Conservation (phyloP, 306 rosid species). For the Delonix regia region DNA sequence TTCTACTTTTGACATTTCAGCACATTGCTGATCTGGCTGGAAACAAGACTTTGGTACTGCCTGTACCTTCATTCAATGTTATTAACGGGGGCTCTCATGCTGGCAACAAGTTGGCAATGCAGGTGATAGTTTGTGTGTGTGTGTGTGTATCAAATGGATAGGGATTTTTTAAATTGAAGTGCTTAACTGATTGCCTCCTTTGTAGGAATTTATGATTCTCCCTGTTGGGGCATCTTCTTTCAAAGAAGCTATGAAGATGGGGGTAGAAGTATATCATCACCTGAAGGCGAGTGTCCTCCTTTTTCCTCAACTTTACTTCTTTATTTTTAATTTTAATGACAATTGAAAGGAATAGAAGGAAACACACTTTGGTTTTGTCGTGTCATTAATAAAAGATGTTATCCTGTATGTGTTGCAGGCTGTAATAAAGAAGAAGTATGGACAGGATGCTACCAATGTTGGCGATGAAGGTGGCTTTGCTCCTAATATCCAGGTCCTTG, state of each 20-base stretch:
- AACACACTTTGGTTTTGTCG: not conserved
- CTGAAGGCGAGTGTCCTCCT: slow-evolving; percentile 60
- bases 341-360: not conserved
- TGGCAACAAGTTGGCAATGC: slow-evolving; percentile 99
- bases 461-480: slow-evolving; percentile 99
- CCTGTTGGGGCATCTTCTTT: slow-evolving; percentile 93
- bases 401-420: slow-evolving; percentile 48
- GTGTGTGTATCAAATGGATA: not conserved
- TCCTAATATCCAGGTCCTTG: slow-evolving; percentile 89
- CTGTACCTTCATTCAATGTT: slow-evolving; percentile 97
- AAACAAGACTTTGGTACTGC: slow-evolving; percentile 82
- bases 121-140: slow-evolving; percentile 50
- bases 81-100: slow-evolving; percentile 99
- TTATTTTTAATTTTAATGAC: not conserved
- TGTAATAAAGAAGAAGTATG: slow-evolving; percentile 96
- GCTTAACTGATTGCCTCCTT: slow-evolving; percentile 5
- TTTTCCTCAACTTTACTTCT: not conserved
- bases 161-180: not conserved
- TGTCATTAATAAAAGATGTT: slow-evolving; percentile 15
- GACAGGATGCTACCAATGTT: slow-evolving; percentile 96
- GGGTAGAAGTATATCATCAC: slow-evolving; percentile 96
- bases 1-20: slow-evolving; percentile 49
- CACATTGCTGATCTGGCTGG: slow-evolving; percentile 98
- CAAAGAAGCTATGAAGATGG: slow-evolving; percentile 99
- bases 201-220: slow-evolving; percentile 98